Evolutionary conservation across 2,329 filamentous ascomycete genomes (phyloP).

Genomic region (Orbilia javanica): DNA sequence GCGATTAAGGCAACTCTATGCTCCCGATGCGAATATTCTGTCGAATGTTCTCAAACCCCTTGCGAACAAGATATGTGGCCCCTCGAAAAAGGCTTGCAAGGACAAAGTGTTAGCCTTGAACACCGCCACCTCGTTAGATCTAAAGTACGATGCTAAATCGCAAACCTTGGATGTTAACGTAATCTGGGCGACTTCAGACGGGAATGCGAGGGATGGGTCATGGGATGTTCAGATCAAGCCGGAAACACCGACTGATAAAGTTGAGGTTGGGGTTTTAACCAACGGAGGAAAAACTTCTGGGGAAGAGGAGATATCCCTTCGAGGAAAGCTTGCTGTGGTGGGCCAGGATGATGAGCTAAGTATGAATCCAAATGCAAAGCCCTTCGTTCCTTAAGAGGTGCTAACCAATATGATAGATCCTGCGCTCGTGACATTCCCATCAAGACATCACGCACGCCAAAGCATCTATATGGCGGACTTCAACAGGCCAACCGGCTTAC

Average conservation of each 20-base stretch:
- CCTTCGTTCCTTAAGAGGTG: background rate
- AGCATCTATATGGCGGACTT: constrained; percentile 59
- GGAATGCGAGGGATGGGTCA: constrained; percentile 41
- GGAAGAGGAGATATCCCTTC: constrained; percentile 58
- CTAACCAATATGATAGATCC: constrained; percentile 53
- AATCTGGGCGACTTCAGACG: constrained; percentile 55
- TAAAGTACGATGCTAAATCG: constrained; percentile 60
- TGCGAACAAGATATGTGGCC: constrained; percentile 35
- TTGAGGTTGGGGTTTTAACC: constrained; percentile 60
- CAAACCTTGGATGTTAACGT: constrained; percentile 57
- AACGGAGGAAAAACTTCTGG: constrained; percentile 43
- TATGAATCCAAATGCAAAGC: constrained; percentile 20
- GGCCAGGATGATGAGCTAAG: constrained; percentile 58
- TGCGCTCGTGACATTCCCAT: constrained; percentile 60
- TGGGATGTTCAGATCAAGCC: constrained; percentile 41
- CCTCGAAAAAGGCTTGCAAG: constrained; percentile 34
- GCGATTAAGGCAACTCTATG: constrained; percentile 36
- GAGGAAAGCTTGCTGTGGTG: constrained; percentile 59
- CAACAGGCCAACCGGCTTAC: constrained; percentile 60
- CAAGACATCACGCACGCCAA: constrained; percentile 58
- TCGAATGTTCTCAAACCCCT: constrained; percentile 22
- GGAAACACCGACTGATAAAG: constrained; percentile 13
- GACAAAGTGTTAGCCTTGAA: constrained; percentile 42
- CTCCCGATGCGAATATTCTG: constrained; percentile 7
- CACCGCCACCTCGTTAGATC: constrained; percentile 60